Evolutionary conservation across 2,329 filamentous ascomycete species (phyloP).

Genomic region (Setomelanomma holmii): DNA sequence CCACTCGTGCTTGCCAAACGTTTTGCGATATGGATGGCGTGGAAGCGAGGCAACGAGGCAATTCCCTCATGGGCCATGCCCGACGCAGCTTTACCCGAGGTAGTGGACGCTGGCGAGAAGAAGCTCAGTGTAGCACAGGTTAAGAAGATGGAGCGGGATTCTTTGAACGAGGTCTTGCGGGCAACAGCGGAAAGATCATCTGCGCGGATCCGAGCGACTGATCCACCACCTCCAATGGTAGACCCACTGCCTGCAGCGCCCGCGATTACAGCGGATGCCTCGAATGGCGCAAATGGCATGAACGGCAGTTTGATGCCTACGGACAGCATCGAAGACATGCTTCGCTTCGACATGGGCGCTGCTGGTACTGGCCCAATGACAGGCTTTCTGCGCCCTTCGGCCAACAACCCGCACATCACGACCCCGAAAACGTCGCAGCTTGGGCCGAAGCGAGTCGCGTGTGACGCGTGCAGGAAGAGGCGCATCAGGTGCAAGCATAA

Average conservation of each 20-base stretch:
- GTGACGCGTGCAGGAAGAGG: conserved; percentile 67
- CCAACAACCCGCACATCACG: conserved; percentile 49
- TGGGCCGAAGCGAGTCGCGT: conserved; percentile 67
- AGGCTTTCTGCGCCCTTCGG: conserved; percentile 47
- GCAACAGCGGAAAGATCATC: conserved; percentile 50
- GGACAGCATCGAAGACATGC: conserved; percentile 16
- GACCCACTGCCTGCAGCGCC: background rate
- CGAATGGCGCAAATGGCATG: background rate
- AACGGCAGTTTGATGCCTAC: conserved; percentile 18
- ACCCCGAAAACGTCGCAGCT: conserved; percentile 65
- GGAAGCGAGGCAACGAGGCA: conserved; percentile 70
- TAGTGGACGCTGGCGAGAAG: conserved; percentile 52
- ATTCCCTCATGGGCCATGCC: conserved; percentile 69
- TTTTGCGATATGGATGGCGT: conserved; percentile 71
- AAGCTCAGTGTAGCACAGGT: conserved; percentile 63
- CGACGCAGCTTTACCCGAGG: conserved; percentile 60
- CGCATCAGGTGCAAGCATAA: conserved; percentile 70
- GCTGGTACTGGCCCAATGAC: conserved; percentile 34
- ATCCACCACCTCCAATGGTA: conserved; percentile 12
- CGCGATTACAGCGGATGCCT: background rate
- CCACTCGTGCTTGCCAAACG: conserved; percentile 65
- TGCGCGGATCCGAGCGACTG: conserved; percentile 48
- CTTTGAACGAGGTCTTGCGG: conserved; percentile 53
- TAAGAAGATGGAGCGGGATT: conserved; percentile 63
- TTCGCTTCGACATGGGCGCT: conserved; percentile 18